A percentile compares a stretch with the other conserved stretches of the same genome.
phyloP scores from a whole-genome alignment of 192 early-diverging fungal genomes.

The Coemansia reversa region DNA sequence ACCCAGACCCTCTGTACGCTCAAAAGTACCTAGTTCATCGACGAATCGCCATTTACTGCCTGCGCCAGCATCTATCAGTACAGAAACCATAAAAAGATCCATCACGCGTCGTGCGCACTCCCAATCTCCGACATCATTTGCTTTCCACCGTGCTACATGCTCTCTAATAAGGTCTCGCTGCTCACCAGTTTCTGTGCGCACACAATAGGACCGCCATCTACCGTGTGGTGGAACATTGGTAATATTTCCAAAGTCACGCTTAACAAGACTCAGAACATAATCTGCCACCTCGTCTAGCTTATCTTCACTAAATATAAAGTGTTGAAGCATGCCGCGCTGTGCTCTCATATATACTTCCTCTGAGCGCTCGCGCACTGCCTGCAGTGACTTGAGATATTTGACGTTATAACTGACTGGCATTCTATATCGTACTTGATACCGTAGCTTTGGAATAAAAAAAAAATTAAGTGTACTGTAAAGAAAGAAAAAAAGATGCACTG shows the following conservation, averaged over 20 bases:
- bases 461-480: background rate
- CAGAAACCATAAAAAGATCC: conserved; percentile 86
- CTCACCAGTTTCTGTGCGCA: conserved; percentile 54
- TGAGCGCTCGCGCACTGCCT: conserved; percentile 73
- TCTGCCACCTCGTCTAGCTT: conserved; percentile 69
- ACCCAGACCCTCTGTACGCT: conserved; percentile 82
- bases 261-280: conserved; percentile 64
- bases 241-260: conserved; percentile 67
- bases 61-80: conserved; percentile 91
- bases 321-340: conserved; percentile 56
- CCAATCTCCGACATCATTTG: conserved; percentile 20
- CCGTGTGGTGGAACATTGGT: conserved; percentile 81
- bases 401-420: conserved; percentile 24
- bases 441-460: background rate
- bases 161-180: conserved; percentile 54
- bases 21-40: conserved; percentile 54
- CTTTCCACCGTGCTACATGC: conserved; percentile 32
- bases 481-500: background rate
- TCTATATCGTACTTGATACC: background rate
- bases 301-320: conserved; percentile 71
- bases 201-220: conserved; percentile 78
- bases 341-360: conserved; percentile 61
- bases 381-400: conserved; percentile 65
- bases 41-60: conserved; percentile 77
- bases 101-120: conserved; percentile 69